Evolutionary conservation across 148 eudicot species (phyloP).

Genomic region (Rhododendron kiyosumense): DNA sequence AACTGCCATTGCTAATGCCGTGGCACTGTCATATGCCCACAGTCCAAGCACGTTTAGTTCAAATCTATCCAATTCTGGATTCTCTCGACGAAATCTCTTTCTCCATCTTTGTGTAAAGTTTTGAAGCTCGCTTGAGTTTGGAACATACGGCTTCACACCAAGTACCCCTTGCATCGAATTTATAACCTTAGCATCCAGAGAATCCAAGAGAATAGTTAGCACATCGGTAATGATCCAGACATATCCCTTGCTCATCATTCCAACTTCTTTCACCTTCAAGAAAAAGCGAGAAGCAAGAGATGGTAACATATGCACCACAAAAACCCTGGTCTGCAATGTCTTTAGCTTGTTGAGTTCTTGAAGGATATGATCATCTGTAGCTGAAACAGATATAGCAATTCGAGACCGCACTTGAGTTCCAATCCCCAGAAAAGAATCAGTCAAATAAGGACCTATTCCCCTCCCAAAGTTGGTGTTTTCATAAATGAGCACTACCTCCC

Average conservation of each 20-base stretch:
- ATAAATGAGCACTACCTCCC: slow-evolving; percentile 45
- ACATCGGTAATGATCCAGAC: slow-evolving; percentile 64
- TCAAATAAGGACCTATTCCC: slow-evolving; percentile 41
- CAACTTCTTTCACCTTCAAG: slow-evolving; percentile 12
- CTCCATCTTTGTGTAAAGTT: slow-evolving; percentile 40
- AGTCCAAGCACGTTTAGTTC: slow-evolving; percentile 34
- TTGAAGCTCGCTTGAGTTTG: slow-evolving; percentile 22
- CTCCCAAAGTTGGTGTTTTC: slow-evolving; percentile 42
- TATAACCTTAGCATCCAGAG: slow-evolving; percentile 20
- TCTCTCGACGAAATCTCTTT: slow-evolving; percentile 25
- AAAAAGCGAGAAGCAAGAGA: slow-evolving; percentile 45
- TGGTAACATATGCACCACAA: slow-evolving; percentile 56
- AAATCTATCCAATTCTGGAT: slow-evolving; percentile 28
- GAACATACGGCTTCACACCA: slow-evolving; percentile 49
- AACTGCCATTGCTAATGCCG: slow-evolving; percentile 49
- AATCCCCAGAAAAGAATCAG: slow-evolving; percentile 27
- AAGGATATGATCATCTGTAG: slow-evolving; percentile 34
- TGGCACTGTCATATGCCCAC: slow-evolving; percentile 59
- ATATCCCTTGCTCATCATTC: slow-evolving; percentile 64
- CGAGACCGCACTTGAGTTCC: slow-evolving; percentile 26
- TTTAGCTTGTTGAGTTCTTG: slow-evolving; percentile 43
- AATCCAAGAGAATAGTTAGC: slow-evolving; percentile 35
- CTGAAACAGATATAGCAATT: slow-evolving; percentile 36
- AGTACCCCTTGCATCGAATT: not conserved
- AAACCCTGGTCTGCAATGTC: slow-evolving; percentile 55